Percentiles rank a stretch among this genome's conserved stretches.
Conservation (phyloP, 2,329 filamentous ascomycete genomes). For the Aspergillus pseudoterreus region DNA sequence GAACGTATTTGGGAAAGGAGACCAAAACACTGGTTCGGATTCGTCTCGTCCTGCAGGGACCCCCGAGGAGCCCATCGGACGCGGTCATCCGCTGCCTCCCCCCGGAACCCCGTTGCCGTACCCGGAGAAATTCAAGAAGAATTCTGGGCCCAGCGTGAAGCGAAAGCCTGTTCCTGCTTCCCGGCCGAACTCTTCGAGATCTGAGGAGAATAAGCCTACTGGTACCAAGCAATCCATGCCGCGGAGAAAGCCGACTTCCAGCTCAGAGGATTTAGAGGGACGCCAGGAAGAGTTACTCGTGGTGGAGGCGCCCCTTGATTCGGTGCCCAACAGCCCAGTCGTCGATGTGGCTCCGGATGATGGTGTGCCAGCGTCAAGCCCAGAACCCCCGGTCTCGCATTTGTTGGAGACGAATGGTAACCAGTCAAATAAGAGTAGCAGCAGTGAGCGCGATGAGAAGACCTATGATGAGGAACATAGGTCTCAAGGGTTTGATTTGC, state of each 20-base stretch:
- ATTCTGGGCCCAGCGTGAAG: conserved; percentile 57
- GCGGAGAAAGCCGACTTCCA: conserved; percentile 37
- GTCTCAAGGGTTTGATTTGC: neutral
- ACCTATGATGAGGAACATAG: neutral
- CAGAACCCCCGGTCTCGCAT: neutral
- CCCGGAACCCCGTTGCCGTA: conserved; percentile 74
- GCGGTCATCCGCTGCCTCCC: conserved; percentile 76
- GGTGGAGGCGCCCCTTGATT: conserved; percentile 63
- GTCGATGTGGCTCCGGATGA: conserved; percentile 17
- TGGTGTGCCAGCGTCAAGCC: conserved; percentile 10
- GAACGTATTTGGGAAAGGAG: conserved; percentile 46
- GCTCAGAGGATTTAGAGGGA: conserved; percentile 29
- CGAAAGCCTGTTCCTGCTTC: conserved; percentile 57
- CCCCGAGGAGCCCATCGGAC: conserved; percentile 70
- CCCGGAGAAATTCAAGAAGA: conserved; percentile 59
- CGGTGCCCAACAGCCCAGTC: conserved; percentile 43
- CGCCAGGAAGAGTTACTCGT: conserved; percentile 56
- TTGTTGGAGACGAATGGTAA: neutral
- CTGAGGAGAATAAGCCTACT: conserved; percentile 32
- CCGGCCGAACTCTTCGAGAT: conserved; percentile 35
- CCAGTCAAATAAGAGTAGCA: neutral
- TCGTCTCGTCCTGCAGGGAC: conserved; percentile 37
- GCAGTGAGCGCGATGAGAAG: neutral
- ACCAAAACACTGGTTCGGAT: conserved; percentile 40
- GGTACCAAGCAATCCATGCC: conserved; percentile 49